Evolutionary conservation across 139 green algal genomes (phyloP).

Genomic region (Volvox africanus): DNA sequence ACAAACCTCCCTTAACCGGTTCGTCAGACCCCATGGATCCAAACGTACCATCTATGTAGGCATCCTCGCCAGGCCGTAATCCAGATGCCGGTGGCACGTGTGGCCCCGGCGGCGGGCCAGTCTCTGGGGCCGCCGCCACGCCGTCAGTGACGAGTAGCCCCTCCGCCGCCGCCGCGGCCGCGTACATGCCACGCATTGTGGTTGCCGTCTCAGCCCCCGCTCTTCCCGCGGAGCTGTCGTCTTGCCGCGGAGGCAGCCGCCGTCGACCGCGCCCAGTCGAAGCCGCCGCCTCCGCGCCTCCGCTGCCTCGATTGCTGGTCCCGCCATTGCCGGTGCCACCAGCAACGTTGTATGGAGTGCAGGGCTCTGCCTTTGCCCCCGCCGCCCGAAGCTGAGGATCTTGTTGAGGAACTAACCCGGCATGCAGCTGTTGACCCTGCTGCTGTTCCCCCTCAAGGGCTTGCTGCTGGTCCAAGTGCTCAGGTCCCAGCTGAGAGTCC

Average conservation of each 20-base stretch:
- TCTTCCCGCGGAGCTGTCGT: too few relatives aligned
- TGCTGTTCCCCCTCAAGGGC: neutral
- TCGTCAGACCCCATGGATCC: too few relatives aligned
- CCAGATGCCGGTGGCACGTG: neutral
- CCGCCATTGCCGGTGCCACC: neutral
- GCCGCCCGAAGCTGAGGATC: neutral
- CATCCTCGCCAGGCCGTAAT: too few relatives aligned
- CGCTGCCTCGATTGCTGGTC: neutral
- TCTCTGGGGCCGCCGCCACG: neutral
- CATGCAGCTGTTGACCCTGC: neutral
- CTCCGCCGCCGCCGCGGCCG: constrained; percentile 8
- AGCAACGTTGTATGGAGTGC: neutral
- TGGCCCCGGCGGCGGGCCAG: neutral
- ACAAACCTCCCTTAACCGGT: too few relatives aligned
- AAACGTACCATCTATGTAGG: too few relatives aligned
- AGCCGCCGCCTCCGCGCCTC: neutral
- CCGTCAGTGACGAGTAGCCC: neutral
- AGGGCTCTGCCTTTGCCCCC: neutral
- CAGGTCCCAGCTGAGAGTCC: constrained; percentile 15
- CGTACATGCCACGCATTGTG: neutral
- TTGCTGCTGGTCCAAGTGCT: constrained; percentile 22
- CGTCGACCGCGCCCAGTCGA: neutral
- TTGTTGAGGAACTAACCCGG: neutral
- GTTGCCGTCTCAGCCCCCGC: neutral
- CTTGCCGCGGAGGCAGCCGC: neutral